Evolutionary conservation across 129 eudicot genomes (phyloP).

Genomic region (Helichrysum umbraculigerum): DNA sequence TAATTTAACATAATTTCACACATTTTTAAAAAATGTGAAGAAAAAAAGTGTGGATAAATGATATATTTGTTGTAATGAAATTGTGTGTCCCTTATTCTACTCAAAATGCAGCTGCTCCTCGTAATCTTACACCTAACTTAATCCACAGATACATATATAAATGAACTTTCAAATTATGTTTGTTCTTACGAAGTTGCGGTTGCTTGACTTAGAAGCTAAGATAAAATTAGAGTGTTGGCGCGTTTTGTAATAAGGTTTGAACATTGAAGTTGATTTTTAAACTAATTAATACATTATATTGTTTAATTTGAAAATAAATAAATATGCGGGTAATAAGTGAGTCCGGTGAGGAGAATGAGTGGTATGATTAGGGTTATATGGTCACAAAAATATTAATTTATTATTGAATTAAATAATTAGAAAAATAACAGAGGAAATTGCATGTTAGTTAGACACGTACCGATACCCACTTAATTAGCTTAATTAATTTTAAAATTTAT

Average conservation of each 20-base stretch:
- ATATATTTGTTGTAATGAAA: no score
- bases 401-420: no score
- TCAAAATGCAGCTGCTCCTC: no score
- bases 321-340: not conserved
- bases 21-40: no score
- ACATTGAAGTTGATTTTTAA: not conserved
- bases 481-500: not conserved
- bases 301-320: not conserved
- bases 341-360: not conserved
- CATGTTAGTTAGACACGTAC: slow-evolving; percentile 1
- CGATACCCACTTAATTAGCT: not conserved
- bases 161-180: not conserved
- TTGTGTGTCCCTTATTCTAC: no score
- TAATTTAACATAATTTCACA: no score
- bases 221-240: not conserved
- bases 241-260: not conserved
- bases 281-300: not conserved
- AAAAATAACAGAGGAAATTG: not conserved
- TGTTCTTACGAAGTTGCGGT: not conserved
- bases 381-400: not conserved
- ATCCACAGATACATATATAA: no score
- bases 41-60: no score
- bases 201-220: not conserved
- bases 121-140: no score
- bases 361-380: not conserved